Base-by-base conservation (phyloP, 2,329 filamentous ascomycete genomes). In the Cladophialophora yegresii region DNA sequence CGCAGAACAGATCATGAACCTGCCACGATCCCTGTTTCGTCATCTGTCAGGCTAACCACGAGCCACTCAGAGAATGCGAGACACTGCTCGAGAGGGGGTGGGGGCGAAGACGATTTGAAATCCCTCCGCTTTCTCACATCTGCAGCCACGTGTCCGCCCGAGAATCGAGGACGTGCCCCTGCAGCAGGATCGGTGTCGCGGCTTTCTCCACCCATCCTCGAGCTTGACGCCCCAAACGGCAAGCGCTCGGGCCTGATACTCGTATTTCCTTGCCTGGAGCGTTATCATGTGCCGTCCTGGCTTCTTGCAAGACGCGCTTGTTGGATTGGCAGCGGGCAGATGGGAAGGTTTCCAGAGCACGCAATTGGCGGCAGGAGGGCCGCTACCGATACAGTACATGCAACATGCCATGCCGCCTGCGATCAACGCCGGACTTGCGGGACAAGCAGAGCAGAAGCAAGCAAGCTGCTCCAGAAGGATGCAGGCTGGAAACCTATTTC, bases 131-230 rank as follows among this genome's bases (percentile, higher is more conserved):
- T 43, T 43, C 36, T 43, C 47, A 26, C 20, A 26, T 20, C 51
- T 20, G 51, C 51, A 32, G 64, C 64, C 64, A 66, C 64, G 64
- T 66, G 64, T 63, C 53, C 59, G 50, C 22, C 43, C 63, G 63
- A 33, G 63, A 63, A 63, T 63, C 54, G 61, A 54, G 45, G 40
- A 58, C 22, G 4, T 40, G 55, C 61, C 61, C 61, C 59, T 63
- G 63, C 63, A 65, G 58, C 23, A 54, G 43, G 53, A 56, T 64
- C 57, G 49, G 36, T 45, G 36, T 54, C 43, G 57, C 51, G 47
- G 57, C 57, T 53, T 47, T 51, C 4, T 30, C 26, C 16, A 26
- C 40, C 23, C 45, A n/a, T 43, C 22, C 33, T 3, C 32, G n/a
- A 7, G 10, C 3, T n/a, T n/a, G 13, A 20, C 16, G 7, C 36